Percentiles rank a stretch among this genome's conserved stretches.
Conservation (phyloP, 2,329 filamentous ascomycete genomes). For the Hansfordia pulvinata region DNA sequence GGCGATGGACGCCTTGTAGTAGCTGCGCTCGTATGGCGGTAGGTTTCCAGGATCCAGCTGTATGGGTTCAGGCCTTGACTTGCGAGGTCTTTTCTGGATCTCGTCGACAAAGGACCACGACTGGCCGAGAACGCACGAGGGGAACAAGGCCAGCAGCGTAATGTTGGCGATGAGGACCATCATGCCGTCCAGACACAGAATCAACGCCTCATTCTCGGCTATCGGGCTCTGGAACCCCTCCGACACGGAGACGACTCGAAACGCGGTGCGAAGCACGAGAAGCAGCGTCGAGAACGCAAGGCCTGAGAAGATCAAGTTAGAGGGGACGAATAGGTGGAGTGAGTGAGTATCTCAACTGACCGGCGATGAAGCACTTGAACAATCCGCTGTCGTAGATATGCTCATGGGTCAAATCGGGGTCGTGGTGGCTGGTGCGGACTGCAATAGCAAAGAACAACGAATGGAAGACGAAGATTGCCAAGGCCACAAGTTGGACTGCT, state of each 20-base stretch:
- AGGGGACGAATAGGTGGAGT: conserved; percentile 1
- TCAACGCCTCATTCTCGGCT: conserved; percentile 11
- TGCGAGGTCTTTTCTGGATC: conserved; percentile 6
- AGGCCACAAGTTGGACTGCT: conserved; percentile 25
- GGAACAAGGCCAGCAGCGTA: conserved; percentile 11
- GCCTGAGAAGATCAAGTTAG: conserved; percentile 5
- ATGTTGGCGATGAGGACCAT: conserved; percentile 10
- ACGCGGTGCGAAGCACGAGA: conserved; percentile 13
- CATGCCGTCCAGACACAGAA: conserved; percentile 14
- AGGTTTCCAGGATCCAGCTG: too few species aligned
- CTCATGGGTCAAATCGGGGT: conserved; percentile 23
- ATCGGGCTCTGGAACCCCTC: conserved; percentile 11
- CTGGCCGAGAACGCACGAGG: conserved; percentile 11
- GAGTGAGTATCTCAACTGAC: conserved; percentile 18
- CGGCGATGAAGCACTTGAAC: conserved; percentile 29
- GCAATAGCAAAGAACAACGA: conserved; percentile 25
- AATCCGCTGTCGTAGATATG: conserved; percentile 24
- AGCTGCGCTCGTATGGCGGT: too few species aligned
- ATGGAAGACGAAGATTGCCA: conserved; percentile 23
- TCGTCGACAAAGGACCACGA: conserved; percentile 6
- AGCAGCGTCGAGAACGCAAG: conserved; percentile 9
- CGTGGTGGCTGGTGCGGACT: conserved; percentile 21
- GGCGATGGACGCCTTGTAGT: too few species aligned
- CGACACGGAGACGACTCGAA: conserved; percentile 11
- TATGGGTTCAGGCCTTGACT: conserved; percentile 6